Evolutionary conservation across 371 early-diverging fungal genomes (phyloP).

Genomic region (Apophysomyces variabilis): DNA sequence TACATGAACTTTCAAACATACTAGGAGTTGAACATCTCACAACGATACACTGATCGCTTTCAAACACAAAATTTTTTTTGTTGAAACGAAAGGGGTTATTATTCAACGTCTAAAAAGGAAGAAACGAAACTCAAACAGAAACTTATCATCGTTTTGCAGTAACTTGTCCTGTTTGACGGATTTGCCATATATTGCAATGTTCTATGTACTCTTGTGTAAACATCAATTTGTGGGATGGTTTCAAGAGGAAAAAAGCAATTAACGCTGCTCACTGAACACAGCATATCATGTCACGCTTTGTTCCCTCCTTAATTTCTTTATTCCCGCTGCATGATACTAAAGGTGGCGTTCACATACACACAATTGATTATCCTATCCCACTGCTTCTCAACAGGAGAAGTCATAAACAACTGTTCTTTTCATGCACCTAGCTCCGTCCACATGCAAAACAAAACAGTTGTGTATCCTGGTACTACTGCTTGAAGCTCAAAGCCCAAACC

Average conservation of each 20-base stretch:
- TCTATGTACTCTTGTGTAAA: conserved; percentile 4
- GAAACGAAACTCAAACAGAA: neutral
- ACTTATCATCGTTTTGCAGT: neutral
- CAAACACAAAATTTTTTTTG: neutral
- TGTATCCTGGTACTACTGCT: conserved; percentile 10
- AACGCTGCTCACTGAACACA: neutral
- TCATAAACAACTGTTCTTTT: neutral
- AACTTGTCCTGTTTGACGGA: neutral
- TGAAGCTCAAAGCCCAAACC: neutral
- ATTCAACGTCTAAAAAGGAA: conserved; percentile 6
- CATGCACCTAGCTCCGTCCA: neutral
- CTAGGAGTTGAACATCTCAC: neutral
- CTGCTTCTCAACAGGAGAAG: neutral
- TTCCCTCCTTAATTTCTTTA: neutral
- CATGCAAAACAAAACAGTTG: conserved; percentile 7
- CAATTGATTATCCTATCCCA: neutral
- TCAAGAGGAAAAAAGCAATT: neutral
- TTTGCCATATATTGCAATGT: conserved; percentile 8
- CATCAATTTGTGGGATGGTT: conserved; percentile 7
- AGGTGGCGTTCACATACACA: neutral
- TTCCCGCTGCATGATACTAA: conserved; percentile 4
- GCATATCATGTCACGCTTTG: conserved; percentile 6
- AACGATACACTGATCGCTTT: neutral
- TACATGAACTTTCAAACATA: neutral
- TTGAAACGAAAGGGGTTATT: conserved; percentile 9